Conservation (phyloP, 2,329 filamentous ascomycete genomes). For the Truncatella angustata region DNA sequence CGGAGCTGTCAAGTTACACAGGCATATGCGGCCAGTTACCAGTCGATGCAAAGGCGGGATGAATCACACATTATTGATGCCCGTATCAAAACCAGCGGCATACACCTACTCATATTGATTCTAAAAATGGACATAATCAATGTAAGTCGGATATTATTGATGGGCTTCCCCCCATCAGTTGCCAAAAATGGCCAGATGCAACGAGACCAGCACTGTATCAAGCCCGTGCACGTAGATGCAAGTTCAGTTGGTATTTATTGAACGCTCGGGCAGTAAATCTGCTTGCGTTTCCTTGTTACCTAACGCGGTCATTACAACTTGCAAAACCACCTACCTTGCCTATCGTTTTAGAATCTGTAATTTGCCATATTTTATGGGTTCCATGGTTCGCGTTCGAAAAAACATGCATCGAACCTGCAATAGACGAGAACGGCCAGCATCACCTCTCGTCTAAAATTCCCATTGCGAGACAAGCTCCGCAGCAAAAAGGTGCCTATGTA, state of each 20-base stretch:
- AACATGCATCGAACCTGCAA: too few species aligned
- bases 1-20: constrained; percentile 4
- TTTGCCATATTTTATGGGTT: too few species aligned
- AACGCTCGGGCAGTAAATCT: too few species aligned
- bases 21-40: neutral
- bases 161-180: neutral
- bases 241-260: too few species aligned
- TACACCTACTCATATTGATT: neutral
- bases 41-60: constrained; percentile 1
- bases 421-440: too few species aligned
- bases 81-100: neutral
- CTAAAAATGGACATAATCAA: constrained; percentile 7
- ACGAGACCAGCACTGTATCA: neutral
- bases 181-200: neutral
- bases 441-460: constrained; percentile 20
- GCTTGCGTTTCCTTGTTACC: too few species aligned
- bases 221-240: too few species aligned
- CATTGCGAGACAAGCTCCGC: constrained; percentile 18
- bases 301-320: too few species aligned
- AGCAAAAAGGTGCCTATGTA: neutral
- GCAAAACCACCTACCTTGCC: too few species aligned
- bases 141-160: neutral
- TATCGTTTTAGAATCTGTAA: too few species aligned
- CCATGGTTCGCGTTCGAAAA: too few species aligned
- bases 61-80: constrained; percentile 2